A percentile compares a stretch with the other conserved stretches of the same genome.
These are phyloP conservation scores for Rhynchosporium graminicola DNA, from an alignment of 2,329 filamentous ascomycete genomes.

Conservation along the genomic window DNA sequence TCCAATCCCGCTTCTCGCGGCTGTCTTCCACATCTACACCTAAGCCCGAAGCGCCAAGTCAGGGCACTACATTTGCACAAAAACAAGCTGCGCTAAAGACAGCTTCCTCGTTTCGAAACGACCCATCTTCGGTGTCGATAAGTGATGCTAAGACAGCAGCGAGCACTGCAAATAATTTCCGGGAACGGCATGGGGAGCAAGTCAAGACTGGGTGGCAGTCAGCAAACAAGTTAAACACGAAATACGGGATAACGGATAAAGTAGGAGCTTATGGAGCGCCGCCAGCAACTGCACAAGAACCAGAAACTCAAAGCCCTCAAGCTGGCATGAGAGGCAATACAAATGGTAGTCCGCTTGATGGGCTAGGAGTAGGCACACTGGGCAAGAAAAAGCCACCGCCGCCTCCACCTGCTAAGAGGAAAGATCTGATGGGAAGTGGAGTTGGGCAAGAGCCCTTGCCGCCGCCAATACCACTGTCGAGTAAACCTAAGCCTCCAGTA, in stretches of 20 bases:
- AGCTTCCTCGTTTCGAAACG: constrained; percentile 50
- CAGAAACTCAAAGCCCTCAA: constrained; percentile 21
- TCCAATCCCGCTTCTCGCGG: constrained; percentile 42
- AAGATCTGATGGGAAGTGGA: constrained; percentile 24
- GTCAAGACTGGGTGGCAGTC: constrained; percentile 53
- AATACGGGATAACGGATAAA: constrained; percentile 40
- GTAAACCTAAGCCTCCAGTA: constrained; percentile 41
- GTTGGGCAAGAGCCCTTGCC: constrained; percentile 22
- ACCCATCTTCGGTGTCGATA: constrained; percentile 53
- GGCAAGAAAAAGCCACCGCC: constrained; percentile 42
- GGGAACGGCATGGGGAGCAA: constrained; percentile 60
- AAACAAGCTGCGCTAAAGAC: constrained; percentile 57
- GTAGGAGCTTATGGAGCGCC: constrained; percentile 31
- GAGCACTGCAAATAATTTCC: constrained; percentile 58
- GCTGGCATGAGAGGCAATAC: constrained; percentile 27
- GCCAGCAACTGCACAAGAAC: constrained; percentile 10
- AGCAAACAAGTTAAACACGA: constrained; percentile 39
- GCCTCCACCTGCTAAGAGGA: constrained; percentile 40
- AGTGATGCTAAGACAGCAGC: constrained; percentile 52
- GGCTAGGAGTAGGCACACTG: constrained; percentile 13
- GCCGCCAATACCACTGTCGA: constrained; percentile 37
- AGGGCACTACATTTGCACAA: constrained; percentile 54
- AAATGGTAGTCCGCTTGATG: constrained; percentile 2
- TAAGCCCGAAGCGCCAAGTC: constrained; percentile 37
- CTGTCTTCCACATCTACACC: constrained; percentile 39